Evolutionary conservation across 305 asterid species (phyloP), one percentile per base, ranked within the genome.

Genomic region (Ajuga reptans): DNA sequence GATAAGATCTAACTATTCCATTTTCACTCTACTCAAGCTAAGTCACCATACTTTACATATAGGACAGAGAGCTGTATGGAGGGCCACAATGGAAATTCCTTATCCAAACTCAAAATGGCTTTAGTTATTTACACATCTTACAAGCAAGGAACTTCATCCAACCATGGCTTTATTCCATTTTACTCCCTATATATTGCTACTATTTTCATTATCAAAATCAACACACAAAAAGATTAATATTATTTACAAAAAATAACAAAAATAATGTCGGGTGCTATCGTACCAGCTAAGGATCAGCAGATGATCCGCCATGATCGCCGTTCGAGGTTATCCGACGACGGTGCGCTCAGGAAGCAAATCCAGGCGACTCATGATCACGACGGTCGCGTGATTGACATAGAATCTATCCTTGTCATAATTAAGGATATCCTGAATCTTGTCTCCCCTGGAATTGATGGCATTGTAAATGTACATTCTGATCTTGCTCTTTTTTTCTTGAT

Each of bases 101-200:
- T 68, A 76, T 78, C 83, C 71, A 69, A 62, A 63, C 1, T 64
- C 6, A 15, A 73, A 49, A 75, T 69, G 47, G 73, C 88, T 79
- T 82, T 76, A 77, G 59, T 53, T 46, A 64, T 66, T 72, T 78
- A 73, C 74, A 76, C 83, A 56, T 58, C 77, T 72, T 58, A 63
- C 91, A 90, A 90, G 97, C 84, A 90, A 90, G 91, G 97, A 84
- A 90, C 83, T 75, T 64, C 79, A 84, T 85, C 72, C 90, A 81
- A 58, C 1, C 65, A 56, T 34, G 18, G 39, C 84, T 80, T 83
- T 80, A 75, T 72, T 72, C 81, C 74, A 54, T 75, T 55, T 49
- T 57, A 45, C 47, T 68, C 85, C 69, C 79, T 88, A 88, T 84
- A 88, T 78, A 91, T 82, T 59, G 15, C 74, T 70, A 69, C 68